These are phyloP conservation scores for Calonectria pseudoturangicola DNA, from an alignment of 2,329 filamentous ascomycete species.

Conservation along the genomic window DNA sequence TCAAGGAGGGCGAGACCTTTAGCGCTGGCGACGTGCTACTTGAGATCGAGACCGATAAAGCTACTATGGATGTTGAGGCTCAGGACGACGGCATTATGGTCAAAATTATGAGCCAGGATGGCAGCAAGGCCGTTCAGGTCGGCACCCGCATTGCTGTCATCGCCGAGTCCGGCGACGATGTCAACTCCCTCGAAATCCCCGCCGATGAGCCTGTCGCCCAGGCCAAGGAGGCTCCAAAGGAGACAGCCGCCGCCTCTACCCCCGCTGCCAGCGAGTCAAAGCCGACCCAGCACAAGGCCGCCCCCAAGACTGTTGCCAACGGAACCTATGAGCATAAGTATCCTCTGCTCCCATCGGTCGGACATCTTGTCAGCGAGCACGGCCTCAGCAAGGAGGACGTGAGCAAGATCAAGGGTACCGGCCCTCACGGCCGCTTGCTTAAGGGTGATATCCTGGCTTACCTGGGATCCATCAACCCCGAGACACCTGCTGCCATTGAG, in stretches of 20 bases:
- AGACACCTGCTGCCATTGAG: conserved; percentile 83
- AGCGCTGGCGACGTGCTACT: conserved; percentile 89
- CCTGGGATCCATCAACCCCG: conserved; percentile 83
- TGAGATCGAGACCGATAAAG: conserved; percentile 96
- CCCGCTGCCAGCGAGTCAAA: conserved; percentile 57
- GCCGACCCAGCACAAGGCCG: conserved; percentile 59
- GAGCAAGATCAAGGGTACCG: conserved; percentile 88
- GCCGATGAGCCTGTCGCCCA: conserved; percentile 82
- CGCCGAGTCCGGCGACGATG: conserved; percentile 87
- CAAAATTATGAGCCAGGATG: conserved; percentile 85
- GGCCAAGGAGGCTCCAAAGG: conserved; percentile 74
- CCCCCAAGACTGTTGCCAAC: conserved; percentile 61
- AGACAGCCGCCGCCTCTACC: conserved; percentile 56
- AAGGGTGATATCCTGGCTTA: conserved; percentile 98
- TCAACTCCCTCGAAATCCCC: conserved; percentile 83
- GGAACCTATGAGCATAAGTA: conserved; percentile 80
- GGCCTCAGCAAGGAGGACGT: conserved; percentile 85
- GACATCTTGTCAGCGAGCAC: conserved; percentile 86
- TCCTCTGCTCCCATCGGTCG: conserved; percentile 88
- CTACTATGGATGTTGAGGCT: conserved; percentile 95
- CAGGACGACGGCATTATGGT: conserved; percentile 91
- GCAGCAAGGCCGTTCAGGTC: conserved; percentile 85
- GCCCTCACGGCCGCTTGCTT: conserved; percentile 89
- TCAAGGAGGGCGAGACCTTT: conserved; percentile 91
- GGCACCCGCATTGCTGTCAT: conserved; percentile 88